A percentile compares a stretch with the other conserved stretches of the same genome.
Conservation (phyloP, 2,329 filamentous ascomycete species). For the Neonectria coccinea region DNA sequence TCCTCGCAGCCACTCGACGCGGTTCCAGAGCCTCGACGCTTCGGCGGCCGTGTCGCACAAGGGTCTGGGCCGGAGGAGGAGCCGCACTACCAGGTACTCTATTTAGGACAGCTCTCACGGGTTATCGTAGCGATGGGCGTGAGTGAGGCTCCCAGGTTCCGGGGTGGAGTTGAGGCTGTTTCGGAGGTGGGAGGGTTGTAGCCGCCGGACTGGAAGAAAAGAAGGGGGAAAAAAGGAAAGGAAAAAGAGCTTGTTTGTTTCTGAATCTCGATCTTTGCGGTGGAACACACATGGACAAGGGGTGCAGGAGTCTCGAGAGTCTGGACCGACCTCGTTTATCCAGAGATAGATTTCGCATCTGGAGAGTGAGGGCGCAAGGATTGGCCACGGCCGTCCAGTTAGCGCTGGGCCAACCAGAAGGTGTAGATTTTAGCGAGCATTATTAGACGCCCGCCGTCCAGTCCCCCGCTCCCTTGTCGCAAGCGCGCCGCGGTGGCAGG, state of each 20-base stretch:
- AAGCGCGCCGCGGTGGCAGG: conserved; percentile 37
- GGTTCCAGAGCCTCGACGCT: conserved; percentile 7
- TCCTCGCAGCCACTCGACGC: conserved; percentile 17
- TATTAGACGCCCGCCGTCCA: conserved; percentile 37
- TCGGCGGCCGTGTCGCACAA: conserved; percentile 20
- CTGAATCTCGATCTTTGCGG: background rate
- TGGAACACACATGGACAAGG: background rate
- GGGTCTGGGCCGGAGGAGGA: conserved; percentile 6
- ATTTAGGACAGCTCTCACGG: background rate
- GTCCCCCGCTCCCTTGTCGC: conserved; percentile 25
- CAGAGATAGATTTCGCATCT: conserved; percentile 12
- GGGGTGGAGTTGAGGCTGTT: conserved; percentile 29
- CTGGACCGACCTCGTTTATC: background rate
- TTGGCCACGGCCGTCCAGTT: conserved; percentile 37
- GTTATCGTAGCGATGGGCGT: background rate
- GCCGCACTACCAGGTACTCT: background rate
- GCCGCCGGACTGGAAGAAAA: conserved; percentile 36
- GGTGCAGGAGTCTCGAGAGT: background rate
- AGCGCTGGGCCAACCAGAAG: conserved; percentile 27
- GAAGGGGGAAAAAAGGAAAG: background rate
- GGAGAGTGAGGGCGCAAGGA: conserved; percentile 21
- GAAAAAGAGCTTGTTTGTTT: conserved; percentile 3
- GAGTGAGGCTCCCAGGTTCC: conserved; percentile 6
- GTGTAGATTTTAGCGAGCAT: background rate
- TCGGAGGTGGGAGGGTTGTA: conserved; percentile 36